These are phyloP conservation scores for Thermothielavioides terrestris DNA, from an alignment of 495 filamentous ascomycete genomes.

Conservation along the genomic window DNA sequence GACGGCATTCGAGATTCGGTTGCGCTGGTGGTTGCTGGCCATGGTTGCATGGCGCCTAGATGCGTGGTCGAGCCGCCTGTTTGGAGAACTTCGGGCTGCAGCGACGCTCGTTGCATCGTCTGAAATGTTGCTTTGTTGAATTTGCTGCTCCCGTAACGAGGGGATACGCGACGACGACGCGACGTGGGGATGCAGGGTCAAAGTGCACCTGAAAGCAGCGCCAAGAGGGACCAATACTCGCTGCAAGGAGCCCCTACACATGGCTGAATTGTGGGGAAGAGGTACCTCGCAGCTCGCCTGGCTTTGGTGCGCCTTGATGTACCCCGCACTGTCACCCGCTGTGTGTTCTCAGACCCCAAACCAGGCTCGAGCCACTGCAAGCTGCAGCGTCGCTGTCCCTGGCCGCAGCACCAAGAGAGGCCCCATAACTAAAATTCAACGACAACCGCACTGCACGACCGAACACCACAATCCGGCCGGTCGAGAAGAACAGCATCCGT, in stretches of 20 bases:
- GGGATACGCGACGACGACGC: slow-evolving; percentile 21
- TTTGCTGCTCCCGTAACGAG: background rate
- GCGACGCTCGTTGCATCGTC: slow-evolving; percentile 3
- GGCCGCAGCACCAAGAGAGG: too few species aligned
- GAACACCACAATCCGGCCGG: slow-evolving; percentile 8
- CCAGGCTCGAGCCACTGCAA: background rate
- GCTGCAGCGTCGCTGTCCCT: background rate
- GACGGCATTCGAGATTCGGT: slow-evolving; percentile 45
- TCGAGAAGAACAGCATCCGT: slow-evolving; percentile 20
- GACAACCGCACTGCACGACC: slow-evolving; percentile 20
- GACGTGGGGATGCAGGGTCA: slow-evolving; percentile 6
- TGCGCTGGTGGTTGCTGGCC: slow-evolving; percentile 34
- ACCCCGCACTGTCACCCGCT: background rate
- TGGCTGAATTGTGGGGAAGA: background rate
- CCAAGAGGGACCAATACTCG: too few species aligned
- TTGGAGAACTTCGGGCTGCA: background rate
- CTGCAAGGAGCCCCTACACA: background rate
- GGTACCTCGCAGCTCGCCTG: slow-evolving; percentile 3
- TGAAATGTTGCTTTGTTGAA: background rate
- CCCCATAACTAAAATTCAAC: slow-evolving; percentile 24
- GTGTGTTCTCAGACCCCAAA: background rate
- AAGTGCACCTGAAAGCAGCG: background rate
- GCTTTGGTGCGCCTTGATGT: background rate
- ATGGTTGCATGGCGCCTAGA: slow-evolving; percentile 32
- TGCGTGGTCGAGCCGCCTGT: background rate